Evolutionary conservation across 352 stramenopile species (phyloP).

Genomic region (Globisporangium recalcitrans): DNA sequence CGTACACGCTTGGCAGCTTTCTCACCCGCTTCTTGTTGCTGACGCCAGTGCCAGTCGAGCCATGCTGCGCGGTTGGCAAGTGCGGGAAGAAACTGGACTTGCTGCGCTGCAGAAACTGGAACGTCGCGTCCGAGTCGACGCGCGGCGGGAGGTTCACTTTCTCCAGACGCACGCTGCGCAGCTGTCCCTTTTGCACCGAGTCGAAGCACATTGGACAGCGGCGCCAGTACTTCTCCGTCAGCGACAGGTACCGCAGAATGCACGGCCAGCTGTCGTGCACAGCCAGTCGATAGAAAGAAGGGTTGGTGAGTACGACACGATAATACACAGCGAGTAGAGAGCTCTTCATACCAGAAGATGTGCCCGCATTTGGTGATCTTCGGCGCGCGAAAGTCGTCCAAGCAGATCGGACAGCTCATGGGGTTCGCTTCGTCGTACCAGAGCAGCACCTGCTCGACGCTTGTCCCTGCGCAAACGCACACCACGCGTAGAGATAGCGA

Average conservation of each 20-base stretch:
- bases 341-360: slow-evolving; percentile 65
- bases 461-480: slow-evolving; percentile 48
- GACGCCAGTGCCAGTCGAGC: background rate
- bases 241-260: slow-evolving; percentile 76
- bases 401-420: slow-evolving; percentile 73
- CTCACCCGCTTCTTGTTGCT: slow-evolving; percentile 28
- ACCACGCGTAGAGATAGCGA: background rate
- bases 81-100: slow-evolving; percentile 72
- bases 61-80: slow-evolving; percentile 19
- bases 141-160: slow-evolving; percentile 50
- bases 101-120: slow-evolving; percentile 69
- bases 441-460: slow-evolving; percentile 78
- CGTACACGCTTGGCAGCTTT: slow-evolving; percentile 61
- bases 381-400: slow-evolving; percentile 67
- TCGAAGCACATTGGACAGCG: slow-evolving; percentile 87
- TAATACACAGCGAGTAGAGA: background rate
- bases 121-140: slow-evolving; percentile 46
- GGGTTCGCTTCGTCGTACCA: slow-evolving; percentile 60
- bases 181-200: slow-evolving; percentile 73
- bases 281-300: background rate
- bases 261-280: slow-evolving; percentile 57
- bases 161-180: slow-evolving; percentile 68
- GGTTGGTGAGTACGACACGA: background rate
- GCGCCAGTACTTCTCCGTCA: slow-evolving; percentile 86
- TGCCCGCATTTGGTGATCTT: slow-evolving; percentile 87